Base-by-base conservation (phyloP, 1,139 yeast genomes). In the Scheffersomyces lignicola region DNA sequence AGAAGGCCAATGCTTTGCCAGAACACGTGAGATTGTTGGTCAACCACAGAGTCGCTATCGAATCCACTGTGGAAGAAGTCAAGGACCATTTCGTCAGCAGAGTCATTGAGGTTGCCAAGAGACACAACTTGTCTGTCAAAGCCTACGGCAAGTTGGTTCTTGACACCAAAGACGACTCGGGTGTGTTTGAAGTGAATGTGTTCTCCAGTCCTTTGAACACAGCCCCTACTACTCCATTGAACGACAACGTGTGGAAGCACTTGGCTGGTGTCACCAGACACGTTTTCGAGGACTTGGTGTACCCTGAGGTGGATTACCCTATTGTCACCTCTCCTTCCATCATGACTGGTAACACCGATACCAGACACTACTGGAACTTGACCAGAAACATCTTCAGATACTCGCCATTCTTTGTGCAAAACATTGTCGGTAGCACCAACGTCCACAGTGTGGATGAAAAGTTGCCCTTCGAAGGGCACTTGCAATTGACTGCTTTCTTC, bases 261-360 rank as follows among this genome's bases (percentile, higher is more conserved):
- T 55, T 69, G 39, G 64, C 73, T 4, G 72, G 73, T 11, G 62
- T 61, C 9, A 60, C 68, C n/a, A 61, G 74, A 46, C 72, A 69
- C 41, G 66, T 73, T 26, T 54, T 60, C 37, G 74, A 71, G 42
- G 71, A 66, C 31, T 53, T 65, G 45, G 67, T 66, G 4, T 57
- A 53, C 47, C 60, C 66, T 7, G 58, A 63, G 23, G 38, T 59
- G 21, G 53, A 51, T 9, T 54, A 65, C 27, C 67, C 77, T 17
- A 60, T 80, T 21, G 65, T 83, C 34, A 65, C 78, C 15, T 64
- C 89, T 2, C 94, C 95, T 8, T 65, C 76, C 13, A 53, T 85
- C 34, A 76, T 84, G 78, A 72, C 86, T 5, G 96, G 86, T 21
- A 88, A 87, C 58, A 88, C 96, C 2, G 96, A 88, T 55, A 87